Evolutionary conservation across 805 yeast species (phyloP), one percentile per base, ranked within the genome.

Genomic region (Pichia paraexigua): DNA sequence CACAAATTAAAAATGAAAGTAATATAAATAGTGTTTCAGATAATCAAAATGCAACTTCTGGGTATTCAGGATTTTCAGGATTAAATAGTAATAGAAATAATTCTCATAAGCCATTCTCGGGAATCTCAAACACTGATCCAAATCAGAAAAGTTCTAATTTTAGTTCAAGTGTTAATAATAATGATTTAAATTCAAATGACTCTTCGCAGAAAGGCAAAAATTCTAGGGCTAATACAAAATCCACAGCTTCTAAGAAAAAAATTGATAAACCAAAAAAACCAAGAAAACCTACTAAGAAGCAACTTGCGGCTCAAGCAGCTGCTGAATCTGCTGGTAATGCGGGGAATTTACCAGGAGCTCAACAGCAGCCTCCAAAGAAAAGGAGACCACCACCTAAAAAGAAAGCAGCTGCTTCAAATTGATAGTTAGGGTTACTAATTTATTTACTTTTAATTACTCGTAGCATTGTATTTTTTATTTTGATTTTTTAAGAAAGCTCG

Each of bases 211-310:
- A 42, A 5, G 46, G 48, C 30, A 45, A 47, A 21, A 41, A 18
- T 43, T 24, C 32, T 17, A 54, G 48, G 43, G 40, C 51, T 30
- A 22, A 41, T 13, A 45, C 37, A 18, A 49, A 28, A 20, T 2
- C 48, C 5, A 32, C 53, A 17, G 20, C 52, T 24, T 21, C 55
- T 8, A 51, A 53, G 18, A 61, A 58, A 49, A 62, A 61, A 47
- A 46, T 50, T 25, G 61, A 59, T 41, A 61, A 60, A 47, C 53
- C 57, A 8, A 64, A 61, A 42, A 63, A 60, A 46, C 60, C 62
- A 15, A 59, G 69, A 53, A 67, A 64, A 43, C 66, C 67, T 25
- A 62, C 69, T 2, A 63, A 63, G 53, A 70, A 65, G 54, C 65
- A 64, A 45, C 58, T 58, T 48, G 63, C 65, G 13, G 63, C 61